Evolutionary conservation across 2,329 filamentous ascomycete species (phyloP).

Genomic region (Sphaerulina musiva): DNA sequence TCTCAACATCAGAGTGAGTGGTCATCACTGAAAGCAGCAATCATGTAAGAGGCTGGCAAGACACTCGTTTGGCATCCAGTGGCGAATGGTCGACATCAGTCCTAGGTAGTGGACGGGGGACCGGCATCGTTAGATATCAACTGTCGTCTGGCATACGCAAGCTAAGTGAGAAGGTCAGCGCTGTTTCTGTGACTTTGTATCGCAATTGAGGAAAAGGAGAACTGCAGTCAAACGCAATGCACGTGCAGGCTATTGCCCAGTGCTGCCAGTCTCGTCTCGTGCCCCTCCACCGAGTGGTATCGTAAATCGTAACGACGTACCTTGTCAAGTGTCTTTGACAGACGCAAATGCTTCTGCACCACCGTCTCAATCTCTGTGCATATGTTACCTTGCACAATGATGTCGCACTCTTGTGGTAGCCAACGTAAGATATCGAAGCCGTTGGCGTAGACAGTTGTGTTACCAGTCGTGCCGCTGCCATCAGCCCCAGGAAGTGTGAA

Average conservation of each 20-base stretch:
- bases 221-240: too few species aligned
- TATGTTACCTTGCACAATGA: constrained; percentile 38
- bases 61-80: not conserved
- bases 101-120: constrained; percentile 3
- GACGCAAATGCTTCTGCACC: constrained; percentile 38
- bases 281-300: not conserved
- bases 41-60: too few species aligned
- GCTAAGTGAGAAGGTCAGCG: constrained; percentile 21
- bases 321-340: constrained; percentile 40
- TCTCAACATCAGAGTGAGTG: too few species aligned
- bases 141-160: constrained; percentile 32
- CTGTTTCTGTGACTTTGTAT: not conserved
- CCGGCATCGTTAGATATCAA: constrained; percentile 30
- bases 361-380: constrained; percentile 38
- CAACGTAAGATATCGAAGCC: constrained; percentile 44
- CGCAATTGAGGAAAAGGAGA: too few species aligned
- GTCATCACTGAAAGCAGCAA: too few species aligned
- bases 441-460: constrained; percentile 42
- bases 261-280: too few species aligned
- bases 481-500: constrained; percentile 30
- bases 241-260: too few species aligned
- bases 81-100: not conserved
- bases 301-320: constrained; percentile 24
- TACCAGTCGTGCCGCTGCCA: constrained; percentile 30
- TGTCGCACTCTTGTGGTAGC: constrained; percentile 40